These are phyloP conservation scores for Rhizopus sp. DNA, from an alignment of 371 early-diverging fungal species.

Conservation along the genomic window DNA sequence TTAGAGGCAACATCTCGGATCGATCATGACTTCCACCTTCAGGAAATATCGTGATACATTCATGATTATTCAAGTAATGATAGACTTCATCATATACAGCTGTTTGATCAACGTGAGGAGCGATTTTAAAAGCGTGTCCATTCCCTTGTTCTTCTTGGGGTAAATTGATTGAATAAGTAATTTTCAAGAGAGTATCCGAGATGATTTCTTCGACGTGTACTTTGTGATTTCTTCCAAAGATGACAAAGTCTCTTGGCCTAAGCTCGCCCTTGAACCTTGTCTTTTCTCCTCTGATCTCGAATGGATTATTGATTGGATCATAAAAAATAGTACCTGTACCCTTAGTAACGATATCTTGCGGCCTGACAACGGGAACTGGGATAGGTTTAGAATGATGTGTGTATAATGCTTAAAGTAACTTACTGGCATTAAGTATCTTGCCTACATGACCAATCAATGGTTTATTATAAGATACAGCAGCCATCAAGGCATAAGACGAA, in stretches of 20 bases:
- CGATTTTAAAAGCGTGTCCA: slow-evolving; percentile 44
- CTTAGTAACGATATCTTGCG: slow-evolving; percentile 82
- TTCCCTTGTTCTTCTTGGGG: slow-evolving; percentile 37
- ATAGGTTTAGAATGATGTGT: slow-evolving; percentile 46
- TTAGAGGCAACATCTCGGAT: slow-evolving; percentile 92
- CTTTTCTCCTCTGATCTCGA: slow-evolving; percentile 63
- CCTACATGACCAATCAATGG: slow-evolving; percentile 84
- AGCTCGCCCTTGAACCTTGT: slow-evolving; percentile 77
- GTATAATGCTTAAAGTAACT: slow-evolving; percentile 9
- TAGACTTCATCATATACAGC: slow-evolving; percentile 84
- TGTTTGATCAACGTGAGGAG: slow-evolving; percentile 89
- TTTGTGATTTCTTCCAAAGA: slow-evolving; percentile 65
- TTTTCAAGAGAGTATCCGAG: slow-evolving; percentile 77
- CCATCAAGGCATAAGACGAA: slow-evolving; percentile 81
- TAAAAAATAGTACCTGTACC: slow-evolving; percentile 76
- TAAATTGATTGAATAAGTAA: slow-evolving; percentile 39
- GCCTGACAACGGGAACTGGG: slow-evolving; percentile 90
- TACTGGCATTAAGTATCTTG: slow-evolving; percentile 70
- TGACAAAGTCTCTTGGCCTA: slow-evolving; percentile 60
- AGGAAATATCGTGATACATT: slow-evolving; percentile 95
- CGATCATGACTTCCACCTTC: slow-evolving; percentile 98
- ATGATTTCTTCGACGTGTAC: slow-evolving; percentile 74
- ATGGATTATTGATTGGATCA: slow-evolving; percentile 63
- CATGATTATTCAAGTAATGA: slow-evolving; percentile 70
- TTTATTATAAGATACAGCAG: slow-evolving; percentile 82